Conservation (phyloP, 2,329 filamentous ascomycete species). For the Cercospora sp. region DNA sequence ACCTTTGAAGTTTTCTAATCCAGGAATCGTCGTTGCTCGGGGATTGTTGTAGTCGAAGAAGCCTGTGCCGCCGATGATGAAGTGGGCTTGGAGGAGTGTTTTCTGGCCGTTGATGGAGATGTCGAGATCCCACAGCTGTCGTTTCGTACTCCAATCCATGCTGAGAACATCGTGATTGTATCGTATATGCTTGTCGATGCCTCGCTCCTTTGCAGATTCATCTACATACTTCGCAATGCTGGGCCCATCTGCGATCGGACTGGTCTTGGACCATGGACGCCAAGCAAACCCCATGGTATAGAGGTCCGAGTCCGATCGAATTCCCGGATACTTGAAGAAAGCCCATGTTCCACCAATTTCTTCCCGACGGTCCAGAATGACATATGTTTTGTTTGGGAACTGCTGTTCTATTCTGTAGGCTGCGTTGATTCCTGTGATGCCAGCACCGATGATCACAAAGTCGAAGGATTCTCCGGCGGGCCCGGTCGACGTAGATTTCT, state of each 20-base stretch:
- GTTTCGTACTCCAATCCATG: conserved; percentile 48
- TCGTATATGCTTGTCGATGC: conserved; percentile 48
- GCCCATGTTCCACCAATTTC: conserved; percentile 77
- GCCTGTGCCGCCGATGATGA: conserved; percentile 7
- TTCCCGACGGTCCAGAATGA: conserved; percentile 66
- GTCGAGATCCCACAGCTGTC: conserved; percentile 53
- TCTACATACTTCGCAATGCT: conserved; percentile 47
- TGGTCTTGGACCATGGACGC: conserved; percentile 62
- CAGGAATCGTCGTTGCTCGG: conserved; percentile 59
- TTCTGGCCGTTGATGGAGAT: conserved; percentile 38
- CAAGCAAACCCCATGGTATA: conserved; percentile 62
- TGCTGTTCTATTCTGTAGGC: conserved; percentile 58
- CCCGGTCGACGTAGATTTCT: not conserved
- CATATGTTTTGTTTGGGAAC: conserved; percentile 58
- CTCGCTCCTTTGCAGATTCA: conserved; percentile 44
- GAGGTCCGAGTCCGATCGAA: conserved; percentile 53
- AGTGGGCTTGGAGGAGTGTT: not conserved
- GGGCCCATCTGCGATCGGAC: conserved; percentile 47
- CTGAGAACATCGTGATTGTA: conserved; percentile 45
- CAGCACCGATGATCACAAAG: conserved; percentile 66
- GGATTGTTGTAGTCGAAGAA: conserved; percentile 7
- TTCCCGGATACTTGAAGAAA: conserved; percentile 70
- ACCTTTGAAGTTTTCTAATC: conserved; percentile 65
- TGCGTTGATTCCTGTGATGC: conserved; percentile 72
- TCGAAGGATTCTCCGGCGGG: not conserved